Evolutionary conservation across 2,329 filamentous ascomycete species (phyloP), one percentile per base, ranked within the genome.

Genomic region (Penicillium palitans): DNA sequence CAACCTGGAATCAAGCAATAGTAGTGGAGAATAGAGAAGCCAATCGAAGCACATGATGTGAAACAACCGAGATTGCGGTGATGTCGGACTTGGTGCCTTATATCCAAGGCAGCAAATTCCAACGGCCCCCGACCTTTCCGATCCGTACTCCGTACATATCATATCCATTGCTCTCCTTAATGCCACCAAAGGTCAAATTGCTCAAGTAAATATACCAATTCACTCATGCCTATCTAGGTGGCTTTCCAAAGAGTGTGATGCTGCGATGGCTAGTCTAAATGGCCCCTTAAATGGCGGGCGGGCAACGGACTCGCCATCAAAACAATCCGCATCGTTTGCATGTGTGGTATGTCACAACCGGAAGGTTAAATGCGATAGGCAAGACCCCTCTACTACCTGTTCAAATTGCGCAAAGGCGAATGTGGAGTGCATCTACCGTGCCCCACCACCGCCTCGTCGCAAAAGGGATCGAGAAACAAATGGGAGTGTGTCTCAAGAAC

Each of bases 311-410:
- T 59, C 55, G 24, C 29, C 58, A 39, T 46, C 58, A 15, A 47
- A 51, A 51, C 51, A 52, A 47, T 35, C 57, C 13, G 58, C 62
- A 42, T 46, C 59, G 17, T 66, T 60, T 48, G 70, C 71, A 37
- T 79, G 76, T 58, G 60, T 75, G 45, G 61, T 69, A 2, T 79
- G 76, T 58, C 69, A 75, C 40, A 72, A 73, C 27, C 70, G 76
- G 24, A 79, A 79, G 59, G 72, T 79, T 54, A 79, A 73, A 52
- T 81, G 79, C 60, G 74, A 81, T 60, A 72, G 73, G 44, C 60
- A 60, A 15, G 64, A 68, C 1, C 78, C 78, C 0, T 81, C 79
- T 56, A 74, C 73, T 1, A 78, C 79, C 1, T 82, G 80, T 55
- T 75, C 75, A 8, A 81, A 80, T 59, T 81, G 80, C 53, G 56